Evolutionary conservation across 257 asterid genomes (phyloP).

Genomic region (Osmanthus fragrans): DNA sequence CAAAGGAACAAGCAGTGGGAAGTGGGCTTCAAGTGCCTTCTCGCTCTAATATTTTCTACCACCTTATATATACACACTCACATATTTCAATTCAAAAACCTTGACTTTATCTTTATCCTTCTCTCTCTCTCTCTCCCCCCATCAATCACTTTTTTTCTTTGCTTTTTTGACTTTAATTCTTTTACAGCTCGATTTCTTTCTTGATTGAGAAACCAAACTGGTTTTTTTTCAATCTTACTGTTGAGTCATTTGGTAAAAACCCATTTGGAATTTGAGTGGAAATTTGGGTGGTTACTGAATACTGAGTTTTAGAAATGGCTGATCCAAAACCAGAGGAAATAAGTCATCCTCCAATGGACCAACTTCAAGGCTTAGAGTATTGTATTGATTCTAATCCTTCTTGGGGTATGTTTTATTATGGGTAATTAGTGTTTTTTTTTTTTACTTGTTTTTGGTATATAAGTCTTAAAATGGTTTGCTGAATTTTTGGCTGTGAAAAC

Average conservation of each 20-base stretch:
- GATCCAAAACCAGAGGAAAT: conserved; percentile 90
- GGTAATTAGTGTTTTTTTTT: not conserved
- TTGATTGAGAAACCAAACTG: conserved; percentile 21
- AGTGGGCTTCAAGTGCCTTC: conserved; percentile 24
- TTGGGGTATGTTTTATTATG: conserved; percentile 63
- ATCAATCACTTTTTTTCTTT: conserved; percentile 34
- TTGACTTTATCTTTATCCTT: conserved; percentile 31
- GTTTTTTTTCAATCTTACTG: conserved; percentile 16
- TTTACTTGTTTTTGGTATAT: not conserved
- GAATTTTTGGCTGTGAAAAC: conserved; percentile 24
- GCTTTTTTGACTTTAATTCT: conserved; percentile 38
- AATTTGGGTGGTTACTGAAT: conserved; percentile 6
- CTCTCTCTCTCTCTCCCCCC: conserved; percentile 20
- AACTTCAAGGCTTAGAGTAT: conserved; percentile 94
- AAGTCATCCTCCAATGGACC: conserved; percentile 95
- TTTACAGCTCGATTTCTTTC: conserved; percentile 37
- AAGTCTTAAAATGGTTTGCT: not conserved
- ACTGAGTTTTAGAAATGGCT: conserved; percentile 49
- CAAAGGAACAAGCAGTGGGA: conserved; percentile 35
- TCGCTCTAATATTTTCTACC: conserved; percentile 25
- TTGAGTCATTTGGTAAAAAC: conserved; percentile 25
- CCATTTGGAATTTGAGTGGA: conserved; percentile 29
- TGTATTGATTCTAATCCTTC: conserved; percentile 99
- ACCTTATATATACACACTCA: conserved; percentile 17
- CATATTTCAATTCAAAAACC: conserved; percentile 36